Percentiles rank a stretch among this genome's conserved stretches.
These are phyloP conservation scores for Chlorella sp. DNA, from an alignment of 139 green algal species.

Conservation along the genomic window DNA sequence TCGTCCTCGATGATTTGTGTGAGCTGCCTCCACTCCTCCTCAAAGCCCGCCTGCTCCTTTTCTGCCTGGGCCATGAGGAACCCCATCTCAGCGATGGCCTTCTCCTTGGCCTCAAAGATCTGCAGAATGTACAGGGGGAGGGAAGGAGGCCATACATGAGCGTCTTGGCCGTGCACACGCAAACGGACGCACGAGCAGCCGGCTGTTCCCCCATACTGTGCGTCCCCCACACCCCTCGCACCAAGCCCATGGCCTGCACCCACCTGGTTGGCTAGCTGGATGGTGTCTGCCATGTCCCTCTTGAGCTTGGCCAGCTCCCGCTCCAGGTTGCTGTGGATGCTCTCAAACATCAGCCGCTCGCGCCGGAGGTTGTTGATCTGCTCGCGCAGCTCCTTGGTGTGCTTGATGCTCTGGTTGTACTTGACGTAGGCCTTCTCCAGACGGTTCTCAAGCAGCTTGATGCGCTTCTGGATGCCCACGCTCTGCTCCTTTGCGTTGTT, in stretches of 20 bases:
- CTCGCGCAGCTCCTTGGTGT: conserved; percentile 72
- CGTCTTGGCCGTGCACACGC: too few relatives aligned
- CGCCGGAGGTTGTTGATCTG: conserved; percentile 81
- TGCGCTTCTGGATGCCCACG: conserved; percentile 52
- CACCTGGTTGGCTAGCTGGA: conserved; percentile 45
- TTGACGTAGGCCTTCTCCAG: conserved; percentile 75
- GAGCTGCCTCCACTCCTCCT: conserved; percentile 84
- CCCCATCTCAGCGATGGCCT: conserved; percentile 66
- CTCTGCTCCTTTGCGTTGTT: conserved; percentile 60
- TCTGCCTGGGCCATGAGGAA: conserved; percentile 69
- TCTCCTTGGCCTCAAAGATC: conserved; percentile 57
- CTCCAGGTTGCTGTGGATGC: conserved; percentile 76
- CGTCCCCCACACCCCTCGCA: not conserved
- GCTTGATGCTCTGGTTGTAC: conserved; percentile 67
- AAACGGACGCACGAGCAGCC: too few relatives aligned
- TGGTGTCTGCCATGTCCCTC: conserved; percentile 73
- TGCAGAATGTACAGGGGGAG: too few relatives aligned
- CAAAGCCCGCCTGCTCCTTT: conserved; percentile 73
- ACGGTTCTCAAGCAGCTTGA: conserved; percentile 80
- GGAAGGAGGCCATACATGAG: too few relatives aligned
- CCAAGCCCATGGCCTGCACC: not conserved
- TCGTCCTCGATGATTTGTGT: conserved; percentile 79
- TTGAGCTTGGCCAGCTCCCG: conserved; percentile 64
- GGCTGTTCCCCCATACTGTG: too few relatives aligned
- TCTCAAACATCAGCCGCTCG: conserved; percentile 84